A percentile compares a stretch with the other conserved stretches of the same genome.
Conservation (phyloP, 176 grass and related monocot species). For the Oryza australiensis region DNA sequence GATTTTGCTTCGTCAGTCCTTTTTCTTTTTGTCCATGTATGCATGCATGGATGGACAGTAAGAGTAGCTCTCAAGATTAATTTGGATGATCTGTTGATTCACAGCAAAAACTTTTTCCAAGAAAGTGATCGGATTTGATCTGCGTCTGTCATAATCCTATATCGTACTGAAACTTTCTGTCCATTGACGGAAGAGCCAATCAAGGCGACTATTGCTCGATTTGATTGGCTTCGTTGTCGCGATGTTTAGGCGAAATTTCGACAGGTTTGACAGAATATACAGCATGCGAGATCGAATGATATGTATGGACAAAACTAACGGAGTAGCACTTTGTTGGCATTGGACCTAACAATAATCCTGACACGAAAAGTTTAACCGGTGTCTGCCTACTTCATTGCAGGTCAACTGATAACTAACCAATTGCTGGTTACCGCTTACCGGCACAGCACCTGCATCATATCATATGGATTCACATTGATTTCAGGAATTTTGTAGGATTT, state of each 20-base stretch:
- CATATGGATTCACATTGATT: neutral
- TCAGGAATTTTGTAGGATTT: neutral
- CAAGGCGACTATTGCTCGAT: slow-evolving; percentile 17
- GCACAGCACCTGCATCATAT: neutral
- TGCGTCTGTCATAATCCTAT: no score
- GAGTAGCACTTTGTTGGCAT: neutral
- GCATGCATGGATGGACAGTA: neutral
- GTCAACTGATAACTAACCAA: neutral
- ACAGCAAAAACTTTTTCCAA: neutral
- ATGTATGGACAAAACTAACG: neutral
- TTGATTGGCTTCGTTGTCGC: neutral
- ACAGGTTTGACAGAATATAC: neutral
- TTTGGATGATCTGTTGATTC: neutral
- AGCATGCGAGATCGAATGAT: neutral
- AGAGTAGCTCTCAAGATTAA: neutral
- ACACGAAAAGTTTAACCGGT: neutral
- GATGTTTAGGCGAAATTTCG: neutral
- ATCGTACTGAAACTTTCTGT: neutral
- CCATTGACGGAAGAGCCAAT: slow-evolving; percentile 17
- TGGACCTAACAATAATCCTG: neutral
- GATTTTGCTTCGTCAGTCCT: neutral
- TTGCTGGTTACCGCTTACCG: neutral
- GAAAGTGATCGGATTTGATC: slow-evolving; percentile 32
- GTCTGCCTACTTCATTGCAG: neutral
- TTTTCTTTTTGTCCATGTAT: neutral